Conservation (phyloP, 345 rosid genomes). For the Brassica rapa region DNA sequence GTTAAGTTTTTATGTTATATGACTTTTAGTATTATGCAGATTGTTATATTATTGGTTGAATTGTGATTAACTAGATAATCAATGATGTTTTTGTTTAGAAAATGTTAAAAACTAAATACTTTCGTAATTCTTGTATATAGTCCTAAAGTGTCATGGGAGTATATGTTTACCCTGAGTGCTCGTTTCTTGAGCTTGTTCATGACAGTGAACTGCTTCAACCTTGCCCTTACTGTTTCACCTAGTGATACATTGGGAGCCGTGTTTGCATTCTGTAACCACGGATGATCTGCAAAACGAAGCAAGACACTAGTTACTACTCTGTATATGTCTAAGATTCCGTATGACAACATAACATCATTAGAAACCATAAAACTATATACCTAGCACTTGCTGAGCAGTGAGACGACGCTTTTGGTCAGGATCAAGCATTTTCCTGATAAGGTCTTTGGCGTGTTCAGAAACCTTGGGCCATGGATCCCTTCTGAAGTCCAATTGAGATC, state of each 20-base stretch:
- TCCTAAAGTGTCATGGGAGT: not conserved
- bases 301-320: not conserved
- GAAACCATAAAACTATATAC: not conserved
- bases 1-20: no score
- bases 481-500: not conserved
- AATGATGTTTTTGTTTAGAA: no score
- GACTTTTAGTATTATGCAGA: no score
- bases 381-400: not conserved
- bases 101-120: no score
- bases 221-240: slow-evolving; percentile 2
- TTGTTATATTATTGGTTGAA: no score
- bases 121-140: no score
- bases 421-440: not conserved
- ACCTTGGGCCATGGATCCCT: not conserved
- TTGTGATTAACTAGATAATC: no score
- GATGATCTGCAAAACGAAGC: not conserved
- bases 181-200: slow-evolving; percentile 6
- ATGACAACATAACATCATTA: not conserved
- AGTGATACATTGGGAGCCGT: not conserved
- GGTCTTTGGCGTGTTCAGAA: not conserved
- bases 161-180: not conserved
- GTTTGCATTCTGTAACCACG: not conserved
- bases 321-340: not conserved
- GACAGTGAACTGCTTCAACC: not conserved
- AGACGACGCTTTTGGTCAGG: slow-evolving; percentile 1